Base-by-base conservation (phyloP, 352 stramenopile genomes). In the Pythium biforme region DNA sequence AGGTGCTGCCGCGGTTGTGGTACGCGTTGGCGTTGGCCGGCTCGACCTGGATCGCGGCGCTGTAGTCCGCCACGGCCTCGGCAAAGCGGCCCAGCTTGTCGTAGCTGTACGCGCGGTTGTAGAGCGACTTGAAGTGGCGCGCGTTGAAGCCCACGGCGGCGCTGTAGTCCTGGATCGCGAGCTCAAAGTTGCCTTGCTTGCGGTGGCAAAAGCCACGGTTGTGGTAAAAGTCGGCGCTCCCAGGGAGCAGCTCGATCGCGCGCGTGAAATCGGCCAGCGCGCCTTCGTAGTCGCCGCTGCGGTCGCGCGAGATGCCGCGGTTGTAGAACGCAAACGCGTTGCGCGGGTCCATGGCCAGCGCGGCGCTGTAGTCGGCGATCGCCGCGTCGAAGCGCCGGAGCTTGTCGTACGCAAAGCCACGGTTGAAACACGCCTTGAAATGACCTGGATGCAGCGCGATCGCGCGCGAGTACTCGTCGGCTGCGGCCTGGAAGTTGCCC, bases 391-490 rank as follows among this genome's bases (percentile, higher is more conserved):
- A 94, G 6, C 72, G 68, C 1, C 79, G 70, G 56, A 95, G 71
- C 56, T 94, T 95, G 69, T 96, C 86, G 53, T 69, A 89, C 3
- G 88, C 84, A 56, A 96, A 97, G 1, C 81, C 89, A 31, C 89
- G 86, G 53, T 97, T 97, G 64, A 96, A 97, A 50, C 81, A 79
- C 39, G 88, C 84, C 62, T 96, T 97, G 66, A 97, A 97, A 55
- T 97, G 89, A 0, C 62, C 47, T 26, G 77, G 83, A 40, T 96
- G 83, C 9, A 93, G 61, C 20, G 71, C 61, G 34, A 96, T 86
- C 15, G 88, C 88, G 41, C 72, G 70, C 9, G 83, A 84, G 56
- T 97, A 97, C 51, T 92, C 87, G 20, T 76, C 64, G 2, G 90
- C 83, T 20, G 89, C 89, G 1, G 76, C 75, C 22, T 81, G 57